phyloP scores from a whole-genome alignment of 352 stramenopile species.

The Phytophthora pisi region DNA sequence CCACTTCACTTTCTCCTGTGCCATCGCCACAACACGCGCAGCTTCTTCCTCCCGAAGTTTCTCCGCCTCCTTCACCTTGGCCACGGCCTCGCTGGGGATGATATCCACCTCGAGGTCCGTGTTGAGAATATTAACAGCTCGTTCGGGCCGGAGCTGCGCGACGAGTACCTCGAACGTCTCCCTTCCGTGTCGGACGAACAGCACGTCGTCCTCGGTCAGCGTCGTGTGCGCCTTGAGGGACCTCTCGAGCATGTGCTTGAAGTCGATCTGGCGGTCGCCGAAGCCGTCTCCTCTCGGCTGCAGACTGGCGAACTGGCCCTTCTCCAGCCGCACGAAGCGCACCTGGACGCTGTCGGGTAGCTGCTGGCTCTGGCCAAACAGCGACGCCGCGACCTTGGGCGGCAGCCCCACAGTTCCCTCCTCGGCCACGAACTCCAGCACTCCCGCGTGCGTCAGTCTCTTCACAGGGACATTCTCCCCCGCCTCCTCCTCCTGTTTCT shows the following conservation, averaged over 20 bases:
- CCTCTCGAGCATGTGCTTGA: slow-evolving; percentile 80
- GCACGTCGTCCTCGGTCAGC: slow-evolving; percentile 71
- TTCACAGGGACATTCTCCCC: neutral
- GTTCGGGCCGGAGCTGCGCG: slow-evolving; percentile 56
- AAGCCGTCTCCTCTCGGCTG: slow-evolving; percentile 77
- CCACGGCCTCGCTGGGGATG: slow-evolving; percentile 65
- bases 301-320: slow-evolving; percentile 69
- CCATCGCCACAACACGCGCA: slow-evolving; percentile 27
- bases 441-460: slow-evolving; percentile 63
- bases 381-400: slow-evolving; percentile 74
- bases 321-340: slow-evolving; percentile 75
- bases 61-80: slow-evolving; percentile 42
- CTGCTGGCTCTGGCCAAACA: slow-evolving; percentile 41
- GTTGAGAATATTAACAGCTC: slow-evolving; percentile 74
- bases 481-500: neutral
- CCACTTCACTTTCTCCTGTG: slow-evolving; percentile 46
- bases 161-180: slow-evolving; percentile 83
- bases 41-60: slow-evolving; percentile 45
- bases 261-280: slow-evolving; percentile 76
- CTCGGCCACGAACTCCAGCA: slow-evolving; percentile 80
- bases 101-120: slow-evolving; percentile 85
- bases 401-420: slow-evolving; percentile 81
- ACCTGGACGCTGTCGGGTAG: slow-evolving; percentile 56
- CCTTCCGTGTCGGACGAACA: slow-evolving; percentile 80
- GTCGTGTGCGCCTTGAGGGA: slow-evolving; percentile 80